Evolutionary conservation across 2,329 filamentous ascomycete species (phyloP), one percentile per base, ranked within the genome.

Genomic region (Nakataea oryzae): DNA sequence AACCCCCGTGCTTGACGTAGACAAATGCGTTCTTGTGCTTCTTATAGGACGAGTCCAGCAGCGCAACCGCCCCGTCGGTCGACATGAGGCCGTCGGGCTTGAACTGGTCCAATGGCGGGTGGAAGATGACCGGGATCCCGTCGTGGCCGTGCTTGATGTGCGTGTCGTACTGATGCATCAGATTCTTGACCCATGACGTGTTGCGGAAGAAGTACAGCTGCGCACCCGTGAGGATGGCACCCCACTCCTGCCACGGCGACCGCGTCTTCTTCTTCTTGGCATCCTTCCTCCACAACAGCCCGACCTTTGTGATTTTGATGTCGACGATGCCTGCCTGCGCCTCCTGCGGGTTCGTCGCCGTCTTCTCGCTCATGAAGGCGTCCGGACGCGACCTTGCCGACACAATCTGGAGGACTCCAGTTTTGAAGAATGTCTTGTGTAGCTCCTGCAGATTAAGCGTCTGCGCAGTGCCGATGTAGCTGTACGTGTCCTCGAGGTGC

Each of bases 171-270:
- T 99, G 95, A 65, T 90, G 84, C 78, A 97, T 92, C 66, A 99
- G 75, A 63, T 84, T 89, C 74, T 96, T 97, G 41, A 96, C 86
- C 93, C 95, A 99, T 26, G 86, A 81, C 6, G 91, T 89, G 71
- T 97, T 97, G 63, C 91, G 88, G 78, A 97, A 99, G 74, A 99
- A 91, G 73, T 97, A 99, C 9, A 99, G 83, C 70, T 97, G 93
- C 7, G 95, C 96, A n/a, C 93, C 91, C 0, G 95, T 99, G 32
- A 99, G 81, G 63, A 99, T 89, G 28, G 92, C 95, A 61, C 95
- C 95, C 95, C 95, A 99, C 80, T 99, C 95, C 71, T 97, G 93
- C 95, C 95, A 99, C 1, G 95, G 93, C 13, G 93, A 97, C 56
- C 93, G 85, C 0, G 92, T 89, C 74, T 96, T 96, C 76, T 95